Conservation (phyloP, 2,329 filamentous ascomycete species). For the Colletotrichum higginsianum region DNA sequence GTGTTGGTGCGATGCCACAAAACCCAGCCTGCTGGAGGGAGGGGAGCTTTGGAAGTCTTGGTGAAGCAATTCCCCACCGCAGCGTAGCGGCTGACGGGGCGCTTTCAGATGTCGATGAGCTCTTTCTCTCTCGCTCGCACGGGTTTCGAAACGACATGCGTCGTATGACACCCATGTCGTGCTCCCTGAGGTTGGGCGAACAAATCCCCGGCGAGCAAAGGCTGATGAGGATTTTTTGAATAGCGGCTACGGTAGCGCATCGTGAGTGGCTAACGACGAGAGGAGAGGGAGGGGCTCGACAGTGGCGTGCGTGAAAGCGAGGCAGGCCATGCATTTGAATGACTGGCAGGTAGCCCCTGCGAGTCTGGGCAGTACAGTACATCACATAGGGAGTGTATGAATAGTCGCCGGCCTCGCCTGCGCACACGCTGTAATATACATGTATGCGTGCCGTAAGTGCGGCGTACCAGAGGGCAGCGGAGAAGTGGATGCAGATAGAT, state of each 20-base stretch:
- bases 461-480: constrained; percentile 17
- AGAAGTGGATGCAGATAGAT: constrained; percentile 32
- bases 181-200: constrained; percentile 17
- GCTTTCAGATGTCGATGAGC: constrained; percentile 30
- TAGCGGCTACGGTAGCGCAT: background rate
- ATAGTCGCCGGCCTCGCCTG: constrained; percentile 18
- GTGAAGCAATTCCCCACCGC: constrained; percentile 33
- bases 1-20: background rate
- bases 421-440: background rate
- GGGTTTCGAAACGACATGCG: constrained; percentile 15
- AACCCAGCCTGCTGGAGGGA: background rate
- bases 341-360: constrained; percentile 33
- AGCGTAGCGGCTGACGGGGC: constrained; percentile 15
- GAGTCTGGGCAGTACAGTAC: constrained; percentile 13
- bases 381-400: too few species aligned
- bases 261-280: constrained; percentile 7
- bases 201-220: constrained; percentile 22
- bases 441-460: constrained; percentile 5
- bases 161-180: constrained; percentile 38
- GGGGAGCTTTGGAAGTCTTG: background rate
- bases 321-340: constrained; percentile 15
- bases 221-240: constrained; percentile 1
- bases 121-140: constrained; percentile 16
- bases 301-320: constrained; percentile 32
- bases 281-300: constrained; percentile 19